phyloP scores from a whole-genome alignment of 495 filamentous ascomycete species.

The Podospora conica region DNA sequence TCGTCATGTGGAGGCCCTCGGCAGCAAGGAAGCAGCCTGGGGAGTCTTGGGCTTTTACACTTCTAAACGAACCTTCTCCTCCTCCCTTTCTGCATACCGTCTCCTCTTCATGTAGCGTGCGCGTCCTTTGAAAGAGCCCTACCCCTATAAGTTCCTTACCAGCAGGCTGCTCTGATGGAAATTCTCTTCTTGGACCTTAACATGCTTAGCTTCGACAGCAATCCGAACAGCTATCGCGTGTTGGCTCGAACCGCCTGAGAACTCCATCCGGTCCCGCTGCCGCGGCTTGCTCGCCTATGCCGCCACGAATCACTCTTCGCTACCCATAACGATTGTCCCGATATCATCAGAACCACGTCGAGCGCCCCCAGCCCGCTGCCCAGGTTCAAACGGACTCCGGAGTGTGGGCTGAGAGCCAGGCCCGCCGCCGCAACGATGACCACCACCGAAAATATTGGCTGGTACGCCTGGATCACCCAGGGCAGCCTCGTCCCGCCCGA shows the following conservation, averaged over 20 bases:
- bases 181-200: conserved; percentile 1
- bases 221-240: conserved; percentile 18
- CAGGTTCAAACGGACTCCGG: not conserved
- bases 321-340: not conserved
- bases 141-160: not conserved
- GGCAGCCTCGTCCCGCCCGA: conserved; percentile 20
- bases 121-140: not conserved
- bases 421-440: not conserved
- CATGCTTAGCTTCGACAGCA: conserved; percentile 10
- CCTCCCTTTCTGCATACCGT: not conserved
- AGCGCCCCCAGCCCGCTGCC: not conserved
- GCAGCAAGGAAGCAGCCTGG: conserved; percentile 2
- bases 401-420: not conserved
- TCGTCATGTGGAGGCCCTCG: conserved; percentile 6
- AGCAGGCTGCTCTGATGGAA: conserved; percentile 16
- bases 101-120: not conserved
- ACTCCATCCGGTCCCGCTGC: not conserved
- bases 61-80: not conserved
- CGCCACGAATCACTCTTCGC: not conserved
- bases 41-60: not conserved
- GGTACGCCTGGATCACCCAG: conserved; percentile 19
- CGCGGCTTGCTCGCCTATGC: not conserved
- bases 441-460: not conserved
- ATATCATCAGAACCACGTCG: not conserved
- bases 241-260: not conserved